Percentiles rank a stretch among this genome's conserved stretches.
Conservation (phyloP, 1,284 basidiomycete genomes). For the Serendipita sp. region DNA sequence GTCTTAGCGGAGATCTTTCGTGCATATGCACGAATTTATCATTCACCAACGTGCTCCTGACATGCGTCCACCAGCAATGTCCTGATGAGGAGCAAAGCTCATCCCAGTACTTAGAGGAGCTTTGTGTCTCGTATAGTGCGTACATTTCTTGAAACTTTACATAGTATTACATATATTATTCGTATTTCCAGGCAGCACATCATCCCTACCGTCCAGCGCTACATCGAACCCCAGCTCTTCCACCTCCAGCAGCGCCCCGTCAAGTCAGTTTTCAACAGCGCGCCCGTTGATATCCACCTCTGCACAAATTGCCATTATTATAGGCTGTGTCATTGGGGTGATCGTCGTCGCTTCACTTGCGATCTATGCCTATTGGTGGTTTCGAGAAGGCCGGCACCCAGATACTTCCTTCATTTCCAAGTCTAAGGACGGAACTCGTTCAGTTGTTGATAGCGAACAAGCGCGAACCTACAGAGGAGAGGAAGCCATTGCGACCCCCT, state of each 20-base stretch:
- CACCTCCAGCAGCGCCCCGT: too few species aligned
- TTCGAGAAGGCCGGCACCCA: background rate
- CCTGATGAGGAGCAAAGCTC: background rate
- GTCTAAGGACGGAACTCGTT: background rate
- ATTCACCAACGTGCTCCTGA: background rate
- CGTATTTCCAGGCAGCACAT: too few species aligned
- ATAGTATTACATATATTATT: too few species aligned
- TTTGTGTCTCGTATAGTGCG: background rate
- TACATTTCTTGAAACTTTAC: background rate
- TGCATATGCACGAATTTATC: background rate
- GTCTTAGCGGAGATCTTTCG: background rate
- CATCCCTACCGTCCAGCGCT: too few species aligned
- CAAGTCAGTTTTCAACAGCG: too few species aligned
- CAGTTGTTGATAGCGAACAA: background rate
- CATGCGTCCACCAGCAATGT: background rate
- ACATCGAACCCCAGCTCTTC: too few species aligned
- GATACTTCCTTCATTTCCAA: background rate
- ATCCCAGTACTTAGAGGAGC: background rate
- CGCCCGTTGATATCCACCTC: too few species aligned
- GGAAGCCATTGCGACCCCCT: background rate
- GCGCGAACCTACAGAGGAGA: background rate
- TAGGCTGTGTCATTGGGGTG: background rate
- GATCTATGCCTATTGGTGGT: background rate
- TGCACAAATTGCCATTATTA: background rate
- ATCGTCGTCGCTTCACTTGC: background rate